A percentile compares a stretch with the other conserved stretches of the same genome.
phyloP scores from a whole-genome alignment of 176 grass and related monocot species.

The Musa schizocarpa region DNA sequence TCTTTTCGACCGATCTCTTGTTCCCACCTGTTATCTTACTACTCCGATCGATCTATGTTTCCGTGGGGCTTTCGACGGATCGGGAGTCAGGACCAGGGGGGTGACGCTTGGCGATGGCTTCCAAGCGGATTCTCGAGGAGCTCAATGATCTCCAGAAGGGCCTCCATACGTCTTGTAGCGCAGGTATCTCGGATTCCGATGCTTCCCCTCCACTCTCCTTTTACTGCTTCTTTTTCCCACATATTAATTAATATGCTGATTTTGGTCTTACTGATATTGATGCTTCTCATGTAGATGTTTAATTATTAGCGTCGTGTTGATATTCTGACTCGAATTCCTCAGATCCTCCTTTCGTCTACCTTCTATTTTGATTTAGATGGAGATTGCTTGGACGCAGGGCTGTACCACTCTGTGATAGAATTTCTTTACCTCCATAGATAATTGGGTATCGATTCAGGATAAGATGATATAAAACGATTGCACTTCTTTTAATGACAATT shows the following conservation, averaged over 20 bases:
- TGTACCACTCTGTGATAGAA: neutral
- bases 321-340: neutral
- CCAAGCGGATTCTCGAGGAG: constrained; percentile 48
- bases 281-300: too few relatives aligned
- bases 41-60: constrained; percentile 1
- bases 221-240: neutral
- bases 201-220: neutral
- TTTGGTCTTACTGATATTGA: too few relatives aligned
- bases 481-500: neutral
- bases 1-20: neutral
- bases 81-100: neutral
- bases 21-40: neutral
- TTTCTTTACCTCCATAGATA: neutral
- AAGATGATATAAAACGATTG: neutral
- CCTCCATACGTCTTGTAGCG: constrained; percentile 40
- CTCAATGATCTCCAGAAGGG: too few relatives aligned
- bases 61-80: constrained; percentile 9
- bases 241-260: too few relatives aligned
- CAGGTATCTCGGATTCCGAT: constrained; percentile 29
- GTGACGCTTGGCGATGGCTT: constrained; percentile 30
- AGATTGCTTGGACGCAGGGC: neutral
- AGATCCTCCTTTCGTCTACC: neutral
- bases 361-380: neutral
- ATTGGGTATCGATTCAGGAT: neutral
- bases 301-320: neutral